These are phyloP conservation scores for Botrytis paeoniae DNA, from an alignment of 2,329 filamentous ascomycete species.

Conservation along the genomic window DNA sequence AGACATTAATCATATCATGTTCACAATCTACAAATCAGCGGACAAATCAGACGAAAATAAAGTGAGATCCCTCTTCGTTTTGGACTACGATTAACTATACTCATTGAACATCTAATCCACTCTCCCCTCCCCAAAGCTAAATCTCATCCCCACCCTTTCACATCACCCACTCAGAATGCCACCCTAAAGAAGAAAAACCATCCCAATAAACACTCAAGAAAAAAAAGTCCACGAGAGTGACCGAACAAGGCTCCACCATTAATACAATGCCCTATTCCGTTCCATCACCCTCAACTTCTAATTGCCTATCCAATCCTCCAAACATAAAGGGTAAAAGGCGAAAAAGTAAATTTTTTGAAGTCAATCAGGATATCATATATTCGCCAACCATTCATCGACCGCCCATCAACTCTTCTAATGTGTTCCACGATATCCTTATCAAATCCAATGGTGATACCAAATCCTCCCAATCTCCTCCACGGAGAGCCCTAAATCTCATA, in stretches of 20 bases:
- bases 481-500: slow-evolving; percentile 16
- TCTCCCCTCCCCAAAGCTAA: not conserved
- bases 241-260: slow-evolving; percentile 14
- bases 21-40: not conserved
- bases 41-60: not conserved
- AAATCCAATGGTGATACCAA: slow-evolving; percentile 6
- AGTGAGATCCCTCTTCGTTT: not conserved
- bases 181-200: not conserved
- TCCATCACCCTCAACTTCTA: slow-evolving; percentile 11
- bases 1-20: not conserved
- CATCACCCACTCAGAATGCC: not conserved
- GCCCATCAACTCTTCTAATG: slow-evolving; percentile 14
- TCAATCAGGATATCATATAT: slow-evolving; percentile 19
- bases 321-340: slow-evolving; percentile 1
- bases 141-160: not conserved
- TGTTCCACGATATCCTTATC: slow-evolving; percentile 16
- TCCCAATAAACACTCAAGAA: not conserved
- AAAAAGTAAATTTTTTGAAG: slow-evolving; percentile 4
- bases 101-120: not conserved
- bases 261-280: slow-evolving; percentile 12
- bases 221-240: not conserved
- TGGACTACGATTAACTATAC: slow-evolving; percentile 6
- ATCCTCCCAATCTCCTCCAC: slow-evolving; percentile 9
- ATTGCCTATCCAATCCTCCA: not conserved
- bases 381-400: slow-evolving; percentile 17